Conservation (phyloP, 1,284 basidiomycete species). For the Apiotrichum veenhuisii region DNA sequence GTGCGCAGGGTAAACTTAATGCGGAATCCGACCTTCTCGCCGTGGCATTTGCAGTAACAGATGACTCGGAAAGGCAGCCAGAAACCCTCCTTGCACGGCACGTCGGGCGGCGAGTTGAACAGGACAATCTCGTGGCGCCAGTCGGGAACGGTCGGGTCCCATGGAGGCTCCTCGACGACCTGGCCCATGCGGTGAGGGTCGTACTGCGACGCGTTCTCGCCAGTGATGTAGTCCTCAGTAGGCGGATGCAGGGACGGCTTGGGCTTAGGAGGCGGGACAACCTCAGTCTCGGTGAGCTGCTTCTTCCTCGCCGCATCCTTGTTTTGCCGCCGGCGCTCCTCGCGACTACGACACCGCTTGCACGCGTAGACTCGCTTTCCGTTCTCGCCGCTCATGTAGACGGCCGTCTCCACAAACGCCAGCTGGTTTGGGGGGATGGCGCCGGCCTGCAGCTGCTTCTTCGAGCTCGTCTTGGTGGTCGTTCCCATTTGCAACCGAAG, state of each 20-base stretch:
- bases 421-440: constrained; percentile 36
- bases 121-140: constrained; percentile 69
- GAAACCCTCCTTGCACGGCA: constrained; percentile 83
- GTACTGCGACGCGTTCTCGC: constrained; percentile 39
- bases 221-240: constrained; percentile 39
- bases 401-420: constrained; percentile 44
- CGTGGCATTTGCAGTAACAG: constrained; percentile 98
- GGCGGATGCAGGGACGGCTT: constrained; percentile 22
- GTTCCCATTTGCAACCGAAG: constrained; percentile 41
- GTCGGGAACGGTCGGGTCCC: constrained; percentile 39
- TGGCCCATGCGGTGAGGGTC: constrained; percentile 37
- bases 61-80: constrained; percentile 88
- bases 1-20: constrained; percentile 88
- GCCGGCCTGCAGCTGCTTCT: constrained; percentile 44
- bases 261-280: constrained; percentile 16
- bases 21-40: constrained; percentile 92
- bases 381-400: constrained; percentile 44
- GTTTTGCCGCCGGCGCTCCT: constrained; percentile 56
- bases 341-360: constrained; percentile 74
- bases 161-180: constrained; percentile 42
- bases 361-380: constrained; percentile 65
- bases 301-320: constrained; percentile 44
- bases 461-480: constrained; percentile 42
- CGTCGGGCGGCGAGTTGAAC: constrained; percentile 90
- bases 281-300: constrained; percentile 30